Evolutionary conservation across 805 yeast genomes (phyloP), one percentile per base, ranked within the genome.

Genomic region (Candida peoriensis): DNA sequence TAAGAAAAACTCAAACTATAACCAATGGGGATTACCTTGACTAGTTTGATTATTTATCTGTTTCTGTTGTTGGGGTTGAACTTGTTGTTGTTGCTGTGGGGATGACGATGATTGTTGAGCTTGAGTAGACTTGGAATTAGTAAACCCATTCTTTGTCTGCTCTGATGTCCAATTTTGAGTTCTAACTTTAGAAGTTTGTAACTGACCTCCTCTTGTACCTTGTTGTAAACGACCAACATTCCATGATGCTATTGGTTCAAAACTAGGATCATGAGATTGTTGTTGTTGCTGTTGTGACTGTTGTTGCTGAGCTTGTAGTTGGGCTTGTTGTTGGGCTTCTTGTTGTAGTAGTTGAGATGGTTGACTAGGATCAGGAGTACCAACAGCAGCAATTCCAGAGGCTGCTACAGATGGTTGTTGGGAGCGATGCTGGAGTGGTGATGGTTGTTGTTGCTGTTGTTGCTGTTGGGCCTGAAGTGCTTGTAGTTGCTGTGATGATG

Each of bases 361-460:
- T 22, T 39, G 33, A n/a, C n/a, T n/a, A n/a, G n/a, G n/a, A n/a
- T n/a, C n/a, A n/a, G n/a, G n/a, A n/a, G n/a, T n/a, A n/a, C n/a
- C n/a, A n/a, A n/a, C n/a, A n/a, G n/a, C n/a, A n/a, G n/a, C n/a
- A n/a, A n/a, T 28, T 42, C 32, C 15, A 41, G 38, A 28, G 36
- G 36, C 28, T 42, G 40, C 24, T 36, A 37, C 20, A 34, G 37
- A 22, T 24, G 49, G 48, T 33, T 47, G 51, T 35, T 46, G 48
- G 14, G 13, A 54, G 38, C 29, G 45, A 20, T 26, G 39, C 16
- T 29, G 39, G n/a, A 14, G 38, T 19, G 32, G 44, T 19, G 34
- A 38, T 33, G 37, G 42, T 31, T 41, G 50, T 32, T 49, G 55
- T 14, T 36, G 43, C 29, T 41, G 42, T 21, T 30, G 44, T 20